Evolutionary conservation across 2,329 filamentous ascomycete genomes (phyloP).

Genomic region (Botrytis fragariae): DNA sequence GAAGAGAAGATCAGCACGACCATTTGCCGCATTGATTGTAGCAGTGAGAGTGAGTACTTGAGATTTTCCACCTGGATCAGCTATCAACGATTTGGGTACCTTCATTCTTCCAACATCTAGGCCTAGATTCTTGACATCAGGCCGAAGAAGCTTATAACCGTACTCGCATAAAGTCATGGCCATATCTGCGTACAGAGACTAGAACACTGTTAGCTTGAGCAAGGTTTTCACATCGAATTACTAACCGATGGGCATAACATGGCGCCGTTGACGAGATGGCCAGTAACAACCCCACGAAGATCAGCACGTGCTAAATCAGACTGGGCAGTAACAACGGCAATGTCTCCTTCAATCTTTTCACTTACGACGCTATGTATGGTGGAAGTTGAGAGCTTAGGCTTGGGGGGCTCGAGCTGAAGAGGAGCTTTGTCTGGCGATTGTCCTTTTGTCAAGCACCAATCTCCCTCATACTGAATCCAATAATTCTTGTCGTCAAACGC

Average conservation of each 20-base stretch:
- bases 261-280: constrained; percentile 57
- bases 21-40: constrained; percentile 55
- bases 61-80: constrained; percentile 34
- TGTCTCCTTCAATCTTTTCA: constrained; percentile 51
- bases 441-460: constrained; percentile 66
- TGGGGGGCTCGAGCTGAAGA: constrained; percentile 56
- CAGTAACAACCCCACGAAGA: constrained; percentile 45
- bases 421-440: constrained; percentile 42
- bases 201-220: constrained; percentile 27
- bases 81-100: constrained; percentile 68
- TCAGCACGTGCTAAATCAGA: constrained; percentile 49
- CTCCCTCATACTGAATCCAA: constrained; percentile 61
- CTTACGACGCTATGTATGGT: constrained; percentile 43
- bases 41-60: constrained; percentile 54
- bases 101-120: constrained; percentile 63
- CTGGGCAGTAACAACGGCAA: constrained; percentile 50
- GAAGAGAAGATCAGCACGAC: constrained; percentile 55
- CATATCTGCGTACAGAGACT: constrained; percentile 57
- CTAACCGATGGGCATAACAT: constrained; percentile 44
- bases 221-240: background rate
- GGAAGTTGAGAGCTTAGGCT: constrained; percentile 47
- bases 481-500: constrained; percentile 70
- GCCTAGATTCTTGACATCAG: constrained; percentile 43
- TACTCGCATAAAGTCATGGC: constrained; percentile 57
- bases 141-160: constrained; percentile 45